Conservation (phyloP, 176 grass and related monocot species). For the Carex pumila region DNA sequence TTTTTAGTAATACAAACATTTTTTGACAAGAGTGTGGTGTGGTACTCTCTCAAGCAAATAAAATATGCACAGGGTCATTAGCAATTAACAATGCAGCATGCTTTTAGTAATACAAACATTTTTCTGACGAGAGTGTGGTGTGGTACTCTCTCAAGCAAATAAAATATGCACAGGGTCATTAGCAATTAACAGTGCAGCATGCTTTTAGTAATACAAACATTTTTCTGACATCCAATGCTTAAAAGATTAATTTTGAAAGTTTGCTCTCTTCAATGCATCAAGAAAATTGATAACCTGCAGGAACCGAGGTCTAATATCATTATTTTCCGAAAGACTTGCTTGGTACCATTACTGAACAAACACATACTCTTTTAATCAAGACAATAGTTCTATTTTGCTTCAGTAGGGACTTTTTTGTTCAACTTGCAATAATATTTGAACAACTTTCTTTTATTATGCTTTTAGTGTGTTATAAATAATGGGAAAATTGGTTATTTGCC, state of each 20-base stretch:
- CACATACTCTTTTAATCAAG: neutral
- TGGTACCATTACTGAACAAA: neutral
- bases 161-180: neutral
- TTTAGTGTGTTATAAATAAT: too few relatives aligned
- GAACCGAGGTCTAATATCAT: neutral
- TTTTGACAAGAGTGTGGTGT: neutral
- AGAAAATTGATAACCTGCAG: neutral
- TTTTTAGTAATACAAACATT: neutral
- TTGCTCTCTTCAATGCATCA: neutral
- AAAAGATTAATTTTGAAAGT: neutral
- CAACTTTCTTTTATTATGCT: neutral
- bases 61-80: neutral
- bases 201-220: neutral
- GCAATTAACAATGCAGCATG: neutral
- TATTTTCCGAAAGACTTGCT: neutral
- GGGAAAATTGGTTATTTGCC: too few relatives aligned
- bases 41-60: neutral
- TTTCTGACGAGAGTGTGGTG: neutral
- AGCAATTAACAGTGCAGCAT: neutral
- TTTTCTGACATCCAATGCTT: neutral
- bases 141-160: too few relatives aligned
- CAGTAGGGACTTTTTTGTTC: neutral
- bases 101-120: neutral
- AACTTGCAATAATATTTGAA: neutral
- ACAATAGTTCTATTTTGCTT: neutral